Evolutionary conservation across 352 stramenopile genomes (phyloP), one percentile per base, ranked within the genome.

Genomic region (Peronospora destructor): DNA sequence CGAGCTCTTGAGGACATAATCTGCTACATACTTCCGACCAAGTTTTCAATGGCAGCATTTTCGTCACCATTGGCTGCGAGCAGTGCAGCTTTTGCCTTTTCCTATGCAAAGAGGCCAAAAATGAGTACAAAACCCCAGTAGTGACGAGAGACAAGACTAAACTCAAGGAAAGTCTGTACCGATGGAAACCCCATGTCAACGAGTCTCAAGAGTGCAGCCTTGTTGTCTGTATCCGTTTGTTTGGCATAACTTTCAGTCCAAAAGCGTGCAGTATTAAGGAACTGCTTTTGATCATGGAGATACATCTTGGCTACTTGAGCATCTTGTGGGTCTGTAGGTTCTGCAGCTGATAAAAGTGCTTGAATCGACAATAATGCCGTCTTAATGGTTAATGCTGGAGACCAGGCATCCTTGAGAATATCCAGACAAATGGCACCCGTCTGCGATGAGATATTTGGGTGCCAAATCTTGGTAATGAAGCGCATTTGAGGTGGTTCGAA

Each of bases 361-460:
- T 98, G 93, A 47, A 98, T 91, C 5, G 84, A 97, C 16, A 98
- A 59, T 23, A 98, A 64, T 38, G 92, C 94, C 34, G 95, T 98
- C 68, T 98, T 98, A 59, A 98, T 98, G 17, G 94, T 98, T 39
- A 98, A 57, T 19, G 95, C 95, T 3, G 95, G 95, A 8, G 87
- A 96, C 91, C 91, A 97, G 64, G 95, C 85, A 71, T 98, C 94
- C 67, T 98, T 98, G 28, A 98, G 71, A 58, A 98, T 98, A 56
- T 98, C 95, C 74, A 98, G 76, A 62, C 95, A 98, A 66, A 98
- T 98, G 8, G 92, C 92, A 23, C 95, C 95, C 6, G 94, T 98
- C 75, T 98, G 91, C 3, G 89, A 98, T 13, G 86, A 97, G 61
- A 98, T 97, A 63, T 98, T 98, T 1, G 95, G 95, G 69, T 98